Evolutionary conservation across 495 filamentous ascomycete species (phyloP), one percentile per base, ranked within the genome.

Genomic region (Penicillium alfredii): DNA sequence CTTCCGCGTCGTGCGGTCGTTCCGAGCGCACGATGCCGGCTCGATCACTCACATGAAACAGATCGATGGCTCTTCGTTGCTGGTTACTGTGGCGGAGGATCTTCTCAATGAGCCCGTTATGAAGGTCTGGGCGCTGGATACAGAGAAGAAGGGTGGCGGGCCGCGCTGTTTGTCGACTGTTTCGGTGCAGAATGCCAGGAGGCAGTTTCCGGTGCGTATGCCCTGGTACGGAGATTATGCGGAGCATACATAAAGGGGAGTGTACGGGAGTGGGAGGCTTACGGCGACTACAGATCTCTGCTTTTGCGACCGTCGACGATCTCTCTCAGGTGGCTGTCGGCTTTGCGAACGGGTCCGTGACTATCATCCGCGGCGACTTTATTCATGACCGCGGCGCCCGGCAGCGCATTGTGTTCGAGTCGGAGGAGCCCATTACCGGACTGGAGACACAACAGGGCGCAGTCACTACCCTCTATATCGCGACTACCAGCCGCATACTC

Each of bases 61-160:
- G 67, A 75, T 97, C 6, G 82, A 87, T 40, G 84, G 84, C 22
- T 95, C 90, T 3, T 79, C 84, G 17, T 59, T 96, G 40, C 71
- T 98, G 11, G 80, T 95, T 3, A 95, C 93, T 0, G 74, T 97
- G 24, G 76, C 86, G 31, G 92, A 95, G 56, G 88, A 94, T 53
- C 61, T 92, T 10, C 80, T 78, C 16, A 89, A 78, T 48, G 87
- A 96, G 44, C 90, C 92, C 0, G 71, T 88, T 4, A 58, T 98
- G 31, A 97, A 95, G 55, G 89, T 96, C 13, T 98, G 92, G 92
- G 89, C 86, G 17, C 67, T 98, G 43, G 90, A 98, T 57, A 93
- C 81, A 4, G 90, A 94, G 49, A 96, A 87, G 73, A 97, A 94
- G 71, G 93, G 82, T 8, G 88, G 88, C 2, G 64, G 78, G 15